Percentiles rank a stretch among this genome's conserved stretches.
These are phyloP conservation scores for Torulaspora franciscae DNA, from an alignment of 805 yeast species.

Conservation along the genomic window DNA sequence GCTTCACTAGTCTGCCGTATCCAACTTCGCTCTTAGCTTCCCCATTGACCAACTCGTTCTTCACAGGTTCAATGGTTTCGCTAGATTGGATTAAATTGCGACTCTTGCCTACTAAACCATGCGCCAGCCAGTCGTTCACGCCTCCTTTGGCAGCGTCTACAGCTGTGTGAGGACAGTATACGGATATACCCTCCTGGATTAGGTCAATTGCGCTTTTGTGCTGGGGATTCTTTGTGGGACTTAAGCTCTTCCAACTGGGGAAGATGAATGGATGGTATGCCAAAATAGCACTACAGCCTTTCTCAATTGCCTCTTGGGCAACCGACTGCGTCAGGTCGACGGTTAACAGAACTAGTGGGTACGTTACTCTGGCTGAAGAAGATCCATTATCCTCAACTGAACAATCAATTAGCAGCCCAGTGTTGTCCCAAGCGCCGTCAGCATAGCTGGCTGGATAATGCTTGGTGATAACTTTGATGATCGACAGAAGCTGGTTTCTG, in stretches of 20 bases:
- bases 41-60: conserved; percentile 27
- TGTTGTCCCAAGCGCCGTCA: conserved; percentile 90
- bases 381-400: conserved; percentile 31
- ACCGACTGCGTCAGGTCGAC: conserved; percentile 82
- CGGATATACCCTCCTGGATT: conserved; percentile 74
- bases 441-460: conserved; percentile 80
- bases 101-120: conserved; percentile 44
- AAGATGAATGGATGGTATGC: conserved; percentile 96
- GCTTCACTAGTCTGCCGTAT: conserved; percentile 67
- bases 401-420: conserved; percentile 82
- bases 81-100: conserved; percentile 13
- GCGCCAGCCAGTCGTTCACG: conserved; percentile 86
- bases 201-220: conserved; percentile 69
- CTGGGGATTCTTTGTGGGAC: conserved; percentile 62
- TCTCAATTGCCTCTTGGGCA: conserved; percentile 72
- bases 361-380: conserved; percentile 17
- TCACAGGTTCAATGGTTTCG: conserved; percentile 25
- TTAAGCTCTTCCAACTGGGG: conserved; percentile 73
- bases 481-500: conserved; percentile 39
- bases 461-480: conserved; percentile 55
- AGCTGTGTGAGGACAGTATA: conserved; percentile 94
- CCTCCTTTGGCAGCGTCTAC: conserved; percentile 92
- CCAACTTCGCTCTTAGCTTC: conserved; percentile 51
- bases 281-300: conserved; percentile 53
- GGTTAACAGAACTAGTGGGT: conserved; percentile 52